A percentile compares a stretch with the other conserved stretches of the same genome.
Conservation (phyloP, 306 rosid genomes). For the Cucurbita moschata region DNA sequence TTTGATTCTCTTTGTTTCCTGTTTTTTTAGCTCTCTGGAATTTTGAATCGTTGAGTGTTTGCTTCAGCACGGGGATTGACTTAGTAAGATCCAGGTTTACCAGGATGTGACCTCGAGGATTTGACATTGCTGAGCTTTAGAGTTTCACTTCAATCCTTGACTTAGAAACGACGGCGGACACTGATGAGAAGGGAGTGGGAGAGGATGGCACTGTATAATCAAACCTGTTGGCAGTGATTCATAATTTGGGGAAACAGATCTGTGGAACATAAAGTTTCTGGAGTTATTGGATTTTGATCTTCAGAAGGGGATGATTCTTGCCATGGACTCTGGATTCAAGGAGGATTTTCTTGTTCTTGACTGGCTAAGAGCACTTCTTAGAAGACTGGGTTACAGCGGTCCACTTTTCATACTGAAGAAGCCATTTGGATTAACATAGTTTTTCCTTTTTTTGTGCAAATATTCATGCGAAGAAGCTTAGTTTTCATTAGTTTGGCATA, state of each 20-base stretch:
- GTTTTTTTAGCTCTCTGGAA: not conserved
- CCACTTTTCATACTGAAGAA: constrained; percentile 29
- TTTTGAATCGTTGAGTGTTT: not conserved
- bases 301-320: not conserved
- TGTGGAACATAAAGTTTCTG: not conserved
- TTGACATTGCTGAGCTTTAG: not conserved
- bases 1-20: not conserved
- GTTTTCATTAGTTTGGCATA: not conserved
- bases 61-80: not conserved
- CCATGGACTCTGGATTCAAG: constrained; percentile 12
- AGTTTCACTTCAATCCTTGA: not conserved
- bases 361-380: constrained; percentile 23
- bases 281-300: not conserved
- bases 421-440: constrained; percentile 31
- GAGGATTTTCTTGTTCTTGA: constrained; percentile 28
- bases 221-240: not conserved
- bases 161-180: not conserved
- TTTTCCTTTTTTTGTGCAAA: constrained; percentile 11
- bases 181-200: not conserved
- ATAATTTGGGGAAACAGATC: not conserved
- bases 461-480: not conserved
- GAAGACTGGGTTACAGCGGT: constrained; percentile 30
- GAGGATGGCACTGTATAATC: no score
- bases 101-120: not conserved
- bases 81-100: not conserved